phyloP scores from a whole-genome alignment of 164 flowering plant genomes.

The Taxillus chinensis region DNA sequence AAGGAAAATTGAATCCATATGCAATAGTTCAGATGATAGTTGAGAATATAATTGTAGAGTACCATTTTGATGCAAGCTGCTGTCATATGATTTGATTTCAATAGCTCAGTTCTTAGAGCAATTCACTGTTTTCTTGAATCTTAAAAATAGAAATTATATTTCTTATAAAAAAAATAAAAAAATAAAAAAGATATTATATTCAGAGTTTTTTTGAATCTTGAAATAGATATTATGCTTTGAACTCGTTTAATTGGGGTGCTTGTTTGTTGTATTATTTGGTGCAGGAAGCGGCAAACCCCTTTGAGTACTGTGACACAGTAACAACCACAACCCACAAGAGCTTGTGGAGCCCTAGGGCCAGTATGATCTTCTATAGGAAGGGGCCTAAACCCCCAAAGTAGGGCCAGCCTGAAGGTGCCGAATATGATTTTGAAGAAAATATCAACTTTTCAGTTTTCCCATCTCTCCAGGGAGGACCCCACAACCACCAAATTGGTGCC shows the following conservation, averaged over 20 bases:
- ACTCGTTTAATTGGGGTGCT: not conserved
- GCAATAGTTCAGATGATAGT: too few species aligned
- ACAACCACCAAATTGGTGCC: constrained; percentile 98
- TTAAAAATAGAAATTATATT: too few species aligned
- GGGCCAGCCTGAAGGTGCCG: constrained; percentile 97
- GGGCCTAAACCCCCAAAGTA: constrained; percentile 97
- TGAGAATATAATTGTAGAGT: too few species aligned
- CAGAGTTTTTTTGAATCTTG: too few species aligned
- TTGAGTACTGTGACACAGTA: constrained; percentile 91
- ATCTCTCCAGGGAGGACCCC: constrained; percentile 98
- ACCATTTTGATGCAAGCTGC: too few species aligned
- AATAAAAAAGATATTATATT: too few species aligned
- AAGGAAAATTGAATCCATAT: too few species aligned
- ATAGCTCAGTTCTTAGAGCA: too few species aligned
- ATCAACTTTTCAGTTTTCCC: constrained; percentile 98
- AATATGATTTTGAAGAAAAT: constrained; percentile 89
- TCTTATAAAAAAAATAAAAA: too few species aligned
- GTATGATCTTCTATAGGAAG: constrained; percentile 99
- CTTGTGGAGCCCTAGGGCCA: constrained; percentile 94
- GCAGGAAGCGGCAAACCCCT: constrained; percentile 95
- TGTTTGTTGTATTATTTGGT: constrained; percentile 5
- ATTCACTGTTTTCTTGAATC: too few species aligned
- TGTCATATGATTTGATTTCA: too few species aligned
- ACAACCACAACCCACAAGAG: constrained; percentile 99
- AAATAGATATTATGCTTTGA: not conserved